A percentile compares a stretch with the other conserved stretches of the same genome.
phyloP scores from a whole-genome alignment of 108 stramenopile genomes.

The Bacterosira constricta region DNA sequence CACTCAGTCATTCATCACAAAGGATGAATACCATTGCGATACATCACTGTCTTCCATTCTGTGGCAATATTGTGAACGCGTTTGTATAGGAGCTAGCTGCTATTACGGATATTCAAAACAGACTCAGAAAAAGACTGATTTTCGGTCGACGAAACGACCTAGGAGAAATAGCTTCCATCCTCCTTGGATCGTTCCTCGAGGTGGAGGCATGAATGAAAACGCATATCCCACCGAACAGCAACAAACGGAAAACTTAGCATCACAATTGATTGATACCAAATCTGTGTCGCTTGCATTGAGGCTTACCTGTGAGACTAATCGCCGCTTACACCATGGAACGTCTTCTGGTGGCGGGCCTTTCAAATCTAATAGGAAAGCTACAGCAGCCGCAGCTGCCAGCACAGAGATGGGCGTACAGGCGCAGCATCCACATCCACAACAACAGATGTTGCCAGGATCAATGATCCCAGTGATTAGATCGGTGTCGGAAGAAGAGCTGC shows the following conservation, averaged over 20 bases:
- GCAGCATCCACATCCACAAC: neutral
- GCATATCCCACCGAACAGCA: too few relatives aligned
- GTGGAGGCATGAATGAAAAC: neutral
- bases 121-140: neutral
- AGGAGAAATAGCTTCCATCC: neutral
- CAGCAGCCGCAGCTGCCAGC: neutral
- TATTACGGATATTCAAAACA: neutral
- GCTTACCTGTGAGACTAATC: conserved; percentile 46
- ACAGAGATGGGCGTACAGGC: neutral
- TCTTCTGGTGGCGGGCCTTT: neutral
- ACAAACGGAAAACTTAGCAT: neutral
- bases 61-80: neutral
- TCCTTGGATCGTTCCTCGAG: neutral
- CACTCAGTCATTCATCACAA: neutral
- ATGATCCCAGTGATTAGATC: neutral
- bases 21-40: neutral
- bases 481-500: conserved; percentile 8
- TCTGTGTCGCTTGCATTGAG: conserved; percentile 41
- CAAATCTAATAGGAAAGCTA: neutral
- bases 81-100: neutral
- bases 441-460: conserved; percentile 1
- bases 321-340: conserved; percentile 28
- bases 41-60: neutral
- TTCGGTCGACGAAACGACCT: neutral
- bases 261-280: conserved; percentile 36